Conservation (phyloP, 371 early-diverging fungal genomes). For the Fennellomyces sp. region DNA sequence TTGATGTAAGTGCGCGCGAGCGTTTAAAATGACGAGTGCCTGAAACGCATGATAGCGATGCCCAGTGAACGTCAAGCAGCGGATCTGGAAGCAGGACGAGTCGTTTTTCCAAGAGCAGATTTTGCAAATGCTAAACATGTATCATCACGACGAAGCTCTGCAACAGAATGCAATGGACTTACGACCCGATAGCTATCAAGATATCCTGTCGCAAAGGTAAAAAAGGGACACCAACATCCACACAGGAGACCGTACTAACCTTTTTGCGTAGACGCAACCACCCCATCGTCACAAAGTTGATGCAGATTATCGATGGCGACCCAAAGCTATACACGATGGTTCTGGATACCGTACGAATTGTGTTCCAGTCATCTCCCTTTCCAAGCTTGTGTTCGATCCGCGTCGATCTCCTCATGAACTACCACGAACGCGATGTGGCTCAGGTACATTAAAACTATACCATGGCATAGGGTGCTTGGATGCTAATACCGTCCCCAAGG, state of each 20-base stretch:
- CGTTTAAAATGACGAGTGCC: background rate
- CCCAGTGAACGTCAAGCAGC: slow-evolving; percentile 44
- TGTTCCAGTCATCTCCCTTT: slow-evolving; percentile 61
- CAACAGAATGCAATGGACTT: slow-evolving; percentile 50
- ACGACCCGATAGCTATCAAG: slow-evolving; percentile 49
- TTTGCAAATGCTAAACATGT: slow-evolving; percentile 41
- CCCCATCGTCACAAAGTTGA: slow-evolving; percentile 51
- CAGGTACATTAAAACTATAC: background rate
- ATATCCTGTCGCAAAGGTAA: slow-evolving; percentile 53
- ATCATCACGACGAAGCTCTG: slow-evolving; percentile 46
- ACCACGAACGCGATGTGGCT: slow-evolving; percentile 61
- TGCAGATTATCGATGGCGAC: slow-evolving; percentile 58
- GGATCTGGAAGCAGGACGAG: slow-evolving; percentile 54
- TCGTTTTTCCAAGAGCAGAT: slow-evolving; percentile 43
- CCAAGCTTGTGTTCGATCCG: slow-evolving; percentile 66
- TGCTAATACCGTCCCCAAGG: slow-evolving; percentile 19
- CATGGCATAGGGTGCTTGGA: no score
- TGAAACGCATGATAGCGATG: slow-evolving; percentile 20
- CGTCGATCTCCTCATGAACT: slow-evolving; percentile 70
- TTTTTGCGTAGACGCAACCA: slow-evolving; percentile 52
- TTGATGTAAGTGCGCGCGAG: slow-evolving; percentile 45
- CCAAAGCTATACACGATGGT: slow-evolving; percentile 62
- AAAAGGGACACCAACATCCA: background rate
- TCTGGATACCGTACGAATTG: slow-evolving; percentile 57
- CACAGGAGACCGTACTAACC: background rate